Evolutionary conservation across 345 rosid genomes (phyloP).

Genomic region (Clausena lansium): DNA sequence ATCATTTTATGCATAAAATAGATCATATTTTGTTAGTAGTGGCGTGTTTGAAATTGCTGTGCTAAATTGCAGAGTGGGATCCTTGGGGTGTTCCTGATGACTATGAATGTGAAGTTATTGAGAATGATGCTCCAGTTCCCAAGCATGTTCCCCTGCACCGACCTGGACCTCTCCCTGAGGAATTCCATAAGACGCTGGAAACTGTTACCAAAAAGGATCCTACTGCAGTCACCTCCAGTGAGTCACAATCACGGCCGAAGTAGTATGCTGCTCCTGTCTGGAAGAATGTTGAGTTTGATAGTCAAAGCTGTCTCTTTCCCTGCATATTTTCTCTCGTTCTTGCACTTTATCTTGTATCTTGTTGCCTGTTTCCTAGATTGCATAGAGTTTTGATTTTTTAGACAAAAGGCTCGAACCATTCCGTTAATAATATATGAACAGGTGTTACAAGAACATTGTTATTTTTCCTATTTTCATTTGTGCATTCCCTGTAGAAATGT

Average conservation of each 20-base stretch:
- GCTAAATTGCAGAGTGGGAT: constrained; percentile 73
- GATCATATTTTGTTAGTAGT: background rate
- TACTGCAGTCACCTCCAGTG: constrained; percentile 47
- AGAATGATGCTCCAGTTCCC: constrained; percentile 86
- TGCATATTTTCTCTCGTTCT: constrained; percentile 11
- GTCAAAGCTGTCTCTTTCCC: constrained; percentile 16
- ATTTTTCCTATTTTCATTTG: constrained; percentile 2
- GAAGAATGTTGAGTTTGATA: constrained; percentile 15
- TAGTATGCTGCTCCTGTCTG: constrained; percentile 19
- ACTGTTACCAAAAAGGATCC: constrained; percentile 42
- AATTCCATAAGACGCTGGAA: constrained; percentile 78
- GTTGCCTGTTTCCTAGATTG: constrained; percentile 32
- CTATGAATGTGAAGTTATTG: constrained; percentile 85
- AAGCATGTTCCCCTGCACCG: constrained; percentile 93
- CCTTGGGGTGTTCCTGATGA: constrained; percentile 99
- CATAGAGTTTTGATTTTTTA: constrained; percentile 24
- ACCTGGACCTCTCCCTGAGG: constrained; percentile 92
- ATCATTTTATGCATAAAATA: background rate
- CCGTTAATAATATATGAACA: constrained; percentile 35
- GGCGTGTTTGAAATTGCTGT: background rate
- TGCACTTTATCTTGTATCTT: constrained; percentile 27
- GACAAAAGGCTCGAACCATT: constrained; percentile 27
- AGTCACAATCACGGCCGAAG: constrained; percentile 37
- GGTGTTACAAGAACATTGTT: constrained; percentile 15
- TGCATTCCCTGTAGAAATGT: constrained; percentile 4